Conservation (phyloP, 495 filamentous ascomycete species). For the Penicillium nucicola region DNA sequence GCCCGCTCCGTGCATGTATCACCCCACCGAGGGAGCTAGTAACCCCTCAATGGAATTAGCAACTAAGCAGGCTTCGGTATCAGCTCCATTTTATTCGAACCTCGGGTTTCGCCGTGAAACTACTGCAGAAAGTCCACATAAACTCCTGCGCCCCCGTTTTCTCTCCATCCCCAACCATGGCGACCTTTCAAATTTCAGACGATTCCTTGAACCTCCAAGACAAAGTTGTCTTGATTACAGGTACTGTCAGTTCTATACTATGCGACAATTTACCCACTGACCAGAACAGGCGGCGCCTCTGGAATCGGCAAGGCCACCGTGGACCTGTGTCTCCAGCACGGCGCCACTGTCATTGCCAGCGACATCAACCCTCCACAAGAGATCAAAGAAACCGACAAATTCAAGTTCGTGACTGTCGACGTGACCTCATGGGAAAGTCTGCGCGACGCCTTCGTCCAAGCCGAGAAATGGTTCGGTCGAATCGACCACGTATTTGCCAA, state of each 20-base stretch:
- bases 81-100: neutral
- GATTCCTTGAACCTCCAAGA: conserved; percentile 27
- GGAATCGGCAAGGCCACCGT: conserved; percentile 50
- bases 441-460: conserved; percentile 35
- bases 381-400: conserved; percentile 10
- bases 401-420: conserved; percentile 34
- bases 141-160: no score
- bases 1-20: no score
- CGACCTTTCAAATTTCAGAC: conserved; percentile 9
- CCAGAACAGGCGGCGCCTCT: conserved; percentile 40
- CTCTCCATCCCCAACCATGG: conserved; percentile 4
- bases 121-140: no score
- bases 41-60: no score
- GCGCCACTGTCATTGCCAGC: conserved; percentile 42
- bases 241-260: conserved; percentile 22
- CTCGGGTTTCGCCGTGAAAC: neutral
- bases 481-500: conserved; percentile 53
- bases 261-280: neutral
- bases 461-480: conserved; percentile 33
- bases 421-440: conserved; percentile 42
- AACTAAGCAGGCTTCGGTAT: no score
- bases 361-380: conserved; percentile 33
- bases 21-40: no score
- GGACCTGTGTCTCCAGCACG: conserved; percentile 40
- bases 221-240: conserved; percentile 48